A percentile compares a stretch with the other conserved stretches of the same genome.
These are phyloP conservation scores for Cordyceps cicadae DNA, from an alignment of 2,329 filamentous ascomycete species.

Conservation along the genomic window DNA sequence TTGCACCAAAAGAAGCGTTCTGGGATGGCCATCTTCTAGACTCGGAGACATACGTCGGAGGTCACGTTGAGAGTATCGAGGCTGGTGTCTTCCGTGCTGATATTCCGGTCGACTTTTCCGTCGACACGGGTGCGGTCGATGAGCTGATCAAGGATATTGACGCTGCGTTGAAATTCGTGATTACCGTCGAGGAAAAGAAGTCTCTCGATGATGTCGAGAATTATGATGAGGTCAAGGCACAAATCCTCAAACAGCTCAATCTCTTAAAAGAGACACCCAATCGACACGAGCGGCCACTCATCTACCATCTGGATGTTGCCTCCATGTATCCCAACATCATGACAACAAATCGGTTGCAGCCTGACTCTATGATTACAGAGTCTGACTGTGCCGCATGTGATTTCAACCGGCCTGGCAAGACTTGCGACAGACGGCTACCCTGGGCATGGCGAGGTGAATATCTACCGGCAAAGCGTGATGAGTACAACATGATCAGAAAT, in stretches of 20 bases:
- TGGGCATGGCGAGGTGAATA: slow-evolving; percentile 99
- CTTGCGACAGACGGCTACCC: slow-evolving; percentile 85
- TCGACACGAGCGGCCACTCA: slow-evolving; percentile 75
- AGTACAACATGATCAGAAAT: slow-evolving; percentile 98
- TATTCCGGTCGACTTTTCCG: slow-evolving; percentile 86
- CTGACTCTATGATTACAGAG: slow-evolving; percentile 98
- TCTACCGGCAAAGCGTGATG: slow-evolving; percentile 87
- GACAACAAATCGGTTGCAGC: slow-evolving; percentile 96
- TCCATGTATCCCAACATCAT: slow-evolving; percentile 99
- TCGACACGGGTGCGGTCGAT: slow-evolving; percentile 84
- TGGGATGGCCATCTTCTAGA: slow-evolving; percentile 95
- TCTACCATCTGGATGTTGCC: slow-evolving; percentile 96
- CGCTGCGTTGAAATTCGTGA: slow-evolving; percentile 78
- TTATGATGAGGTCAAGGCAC: slow-evolving; percentile 74
- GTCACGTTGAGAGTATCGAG: slow-evolving; percentile 98
- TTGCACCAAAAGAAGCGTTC: slow-evolving; percentile 82
- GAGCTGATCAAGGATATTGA: slow-evolving; percentile 83
- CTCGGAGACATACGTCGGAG: slow-evolving; percentile 95
- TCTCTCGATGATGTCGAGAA: slow-evolving; percentile 70
- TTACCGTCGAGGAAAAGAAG: slow-evolving; percentile 77
- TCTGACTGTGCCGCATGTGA: slow-evolving; percentile 95
- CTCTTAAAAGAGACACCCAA: slow-evolving; percentile 76
- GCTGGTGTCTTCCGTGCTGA: slow-evolving; percentile 94
- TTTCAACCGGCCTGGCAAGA: slow-evolving; percentile 96
- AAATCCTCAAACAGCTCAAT: slow-evolving; percentile 65